phyloP scores from a whole-genome alignment of 2,329 filamentous ascomycete genomes.

The Raffaelea arxii region DNA sequence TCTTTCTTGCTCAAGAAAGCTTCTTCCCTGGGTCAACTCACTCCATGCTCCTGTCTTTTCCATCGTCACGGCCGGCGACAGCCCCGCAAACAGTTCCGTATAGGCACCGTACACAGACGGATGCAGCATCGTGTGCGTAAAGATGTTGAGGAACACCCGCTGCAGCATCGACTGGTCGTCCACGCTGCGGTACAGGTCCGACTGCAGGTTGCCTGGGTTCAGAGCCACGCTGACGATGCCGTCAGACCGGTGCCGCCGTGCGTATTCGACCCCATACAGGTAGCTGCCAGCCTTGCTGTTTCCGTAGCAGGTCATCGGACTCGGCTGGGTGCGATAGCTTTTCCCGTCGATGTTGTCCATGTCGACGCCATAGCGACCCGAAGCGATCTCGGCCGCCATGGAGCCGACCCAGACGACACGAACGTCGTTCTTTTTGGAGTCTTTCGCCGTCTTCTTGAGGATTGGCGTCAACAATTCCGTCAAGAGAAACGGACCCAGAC shows the following conservation, averaged over 20 bases:
- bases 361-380: slow-evolving; percentile 10
- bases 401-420: slow-evolving; percentile 19
- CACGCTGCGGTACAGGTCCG: slow-evolving; percentile 23
- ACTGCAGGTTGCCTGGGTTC: slow-evolving; percentile 30
- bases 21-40: too few species aligned
- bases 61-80: slow-evolving; percentile 31
- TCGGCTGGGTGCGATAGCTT: slow-evolving; percentile 9
- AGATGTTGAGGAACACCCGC: slow-evolving; percentile 7
- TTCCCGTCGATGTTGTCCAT: slow-evolving; percentile 12
- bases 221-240: slow-evolving; percentile 13
- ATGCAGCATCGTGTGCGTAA: slow-evolving; percentile 16
- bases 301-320: slow-evolving; percentile 4
- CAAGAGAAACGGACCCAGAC: slow-evolving; percentile 13
- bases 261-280: slow-evolving; percentile 12
- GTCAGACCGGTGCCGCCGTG: slow-evolving; percentile 6
- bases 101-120: slow-evolving; percentile 31
- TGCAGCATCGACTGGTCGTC: background rate
- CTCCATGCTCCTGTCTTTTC: slow-evolving; percentile 15
- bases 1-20: too few species aligned
- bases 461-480: slow-evolving; percentile 16
- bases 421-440: slow-evolving; percentile 3
- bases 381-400: slow-evolving; percentile 7
- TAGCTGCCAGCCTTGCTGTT: slow-evolving; percentile 13
- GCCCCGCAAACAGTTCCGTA: slow-evolving; percentile 35
- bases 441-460: slow-evolving; percentile 11